These are phyloP conservation scores for Rhododendron ferrugineum DNA, from an alignment of 148 eudicot genomes.

Conservation along the genomic window DNA sequence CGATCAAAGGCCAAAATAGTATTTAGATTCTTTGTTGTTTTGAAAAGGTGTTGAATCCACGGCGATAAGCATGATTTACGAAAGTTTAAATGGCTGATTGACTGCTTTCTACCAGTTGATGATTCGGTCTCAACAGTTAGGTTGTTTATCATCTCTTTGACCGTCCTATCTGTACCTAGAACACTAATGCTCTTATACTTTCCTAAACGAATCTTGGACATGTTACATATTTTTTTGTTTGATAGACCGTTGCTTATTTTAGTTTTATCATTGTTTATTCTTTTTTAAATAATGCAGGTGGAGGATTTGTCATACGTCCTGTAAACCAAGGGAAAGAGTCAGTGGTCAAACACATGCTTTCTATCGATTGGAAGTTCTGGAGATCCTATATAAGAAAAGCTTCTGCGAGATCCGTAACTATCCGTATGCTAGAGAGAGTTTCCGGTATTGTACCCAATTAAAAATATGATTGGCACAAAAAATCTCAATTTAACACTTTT, in stretches of 20 bases:
- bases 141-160: not conserved
- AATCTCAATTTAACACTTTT: not conserved
- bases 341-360: conserved; percentile 66
- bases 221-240: not conserved
- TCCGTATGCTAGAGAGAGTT: conserved; percentile 51
- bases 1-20: not conserved
- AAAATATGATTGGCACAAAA: not conserved
- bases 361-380: conserved; percentile 72
- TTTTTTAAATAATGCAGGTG: conserved; percentile 37
- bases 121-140: conserved; percentile 1
- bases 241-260: not conserved
- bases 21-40: not conserved
- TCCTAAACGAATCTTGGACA: not conserved
- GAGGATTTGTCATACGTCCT: conserved; percentile 62
- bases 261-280: not conserved
- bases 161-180: not conserved
- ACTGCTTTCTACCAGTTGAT: not conserved
- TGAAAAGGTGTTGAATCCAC: not conserved
- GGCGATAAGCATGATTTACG: not conserved
- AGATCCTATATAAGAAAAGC: conserved; percentile 35
- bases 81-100: not conserved
- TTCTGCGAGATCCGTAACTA: conserved; percentile 41
- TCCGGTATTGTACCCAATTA: conserved; percentile 36
- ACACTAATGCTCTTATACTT: not conserved
- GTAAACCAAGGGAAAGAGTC: conserved; percentile 44